Percentiles rank a stretch among this genome's conserved stretches.
These are phyloP conservation scores for Silybum marianum DNA, from an alignment of 129 eudicot genomes.

Conservation along the genomic window DNA sequence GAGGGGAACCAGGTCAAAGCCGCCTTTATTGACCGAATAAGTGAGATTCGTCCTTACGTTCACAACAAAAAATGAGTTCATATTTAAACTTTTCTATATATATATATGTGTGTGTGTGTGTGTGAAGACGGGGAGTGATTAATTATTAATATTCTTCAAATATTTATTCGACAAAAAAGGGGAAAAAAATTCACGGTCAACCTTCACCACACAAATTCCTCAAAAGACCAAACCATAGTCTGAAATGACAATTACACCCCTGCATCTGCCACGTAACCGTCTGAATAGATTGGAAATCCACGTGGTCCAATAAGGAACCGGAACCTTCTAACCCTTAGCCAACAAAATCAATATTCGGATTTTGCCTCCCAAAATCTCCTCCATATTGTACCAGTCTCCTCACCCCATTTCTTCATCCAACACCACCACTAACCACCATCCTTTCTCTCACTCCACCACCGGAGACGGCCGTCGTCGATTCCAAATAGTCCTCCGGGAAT, in stretches of 20 bases:
- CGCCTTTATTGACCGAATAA: no score
- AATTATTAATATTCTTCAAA: neutral
- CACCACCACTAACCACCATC: conserved; percentile 7
- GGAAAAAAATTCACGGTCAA: neutral
- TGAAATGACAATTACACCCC: conserved; percentile 27
- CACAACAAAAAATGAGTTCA: no score
- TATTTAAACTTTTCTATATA: no score
- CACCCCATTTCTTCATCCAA: neutral
- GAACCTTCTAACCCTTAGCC: conserved; percentile 45
- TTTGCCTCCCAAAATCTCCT: conserved; percentile 40
- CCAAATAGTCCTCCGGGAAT: conserved; percentile 25
- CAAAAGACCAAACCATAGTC: conserved; percentile 21
- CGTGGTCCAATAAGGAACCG: conserved; percentile 65
- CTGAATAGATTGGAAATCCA: conserved; percentile 45
- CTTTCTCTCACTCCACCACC: neutral
- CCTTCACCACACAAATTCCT: neutral
- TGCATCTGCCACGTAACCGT: conserved; percentile 40
- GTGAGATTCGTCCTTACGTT: no score
- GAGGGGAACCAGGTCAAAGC: no score
- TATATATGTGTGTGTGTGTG: no score
- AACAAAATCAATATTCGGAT: conserved; percentile 75
- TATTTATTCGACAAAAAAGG: neutral
- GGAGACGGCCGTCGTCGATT: neutral
- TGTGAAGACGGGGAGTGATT: no score
- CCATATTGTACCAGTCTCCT: neutral